These are phyloP conservation scores for Gaillardinia entomophila DNA, from an alignment of 805 yeast genomes.

Conservation along the genomic window DNA sequence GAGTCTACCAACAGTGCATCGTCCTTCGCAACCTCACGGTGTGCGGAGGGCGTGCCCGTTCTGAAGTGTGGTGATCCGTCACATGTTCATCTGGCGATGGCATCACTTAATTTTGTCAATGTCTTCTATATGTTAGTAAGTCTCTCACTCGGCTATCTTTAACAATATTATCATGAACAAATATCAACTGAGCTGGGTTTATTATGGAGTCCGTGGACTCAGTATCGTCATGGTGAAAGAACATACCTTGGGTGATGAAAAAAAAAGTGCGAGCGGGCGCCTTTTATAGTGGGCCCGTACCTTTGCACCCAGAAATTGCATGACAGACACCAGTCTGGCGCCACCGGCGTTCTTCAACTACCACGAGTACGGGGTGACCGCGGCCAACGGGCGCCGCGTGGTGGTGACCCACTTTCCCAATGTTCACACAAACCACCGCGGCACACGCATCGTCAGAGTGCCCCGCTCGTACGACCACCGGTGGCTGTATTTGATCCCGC, in stretches of 20 bases:
- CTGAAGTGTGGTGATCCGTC: no score
- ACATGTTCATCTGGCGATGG: no score
- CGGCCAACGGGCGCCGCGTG: constrained; percentile 23
- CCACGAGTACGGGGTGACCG: constrained; percentile 49
- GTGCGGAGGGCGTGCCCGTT: no score
- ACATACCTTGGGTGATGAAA: constrained; percentile 4
- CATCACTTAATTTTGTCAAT: no score
- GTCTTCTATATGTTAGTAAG: no score
- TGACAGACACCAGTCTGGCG: no score
- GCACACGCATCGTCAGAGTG: constrained; percentile 58
- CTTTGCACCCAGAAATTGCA: not conserved
- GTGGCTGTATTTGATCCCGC: constrained; percentile 42
- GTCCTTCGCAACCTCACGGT: no score
- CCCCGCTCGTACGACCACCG: constrained; percentile 44
- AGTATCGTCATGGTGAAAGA: constrained; percentile 25
- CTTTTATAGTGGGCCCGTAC: no score
- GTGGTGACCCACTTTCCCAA: constrained; percentile 68
- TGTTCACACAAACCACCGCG: constrained; percentile 38
- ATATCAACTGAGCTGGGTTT: constrained; percentile 43
- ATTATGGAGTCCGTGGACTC: constrained; percentile 34
- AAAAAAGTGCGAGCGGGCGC: constrained; percentile 3
- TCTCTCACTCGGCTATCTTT: constrained; percentile 17
- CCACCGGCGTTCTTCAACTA: constrained; percentile 51
- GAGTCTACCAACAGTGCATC: no score
- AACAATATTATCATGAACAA: constrained; percentile 34